Evolutionary conservation across 1,284 basidiomycete species (phyloP), one percentile per base, ranked within the genome.

Genomic region (Ganoderma leucocontextum): DNA sequence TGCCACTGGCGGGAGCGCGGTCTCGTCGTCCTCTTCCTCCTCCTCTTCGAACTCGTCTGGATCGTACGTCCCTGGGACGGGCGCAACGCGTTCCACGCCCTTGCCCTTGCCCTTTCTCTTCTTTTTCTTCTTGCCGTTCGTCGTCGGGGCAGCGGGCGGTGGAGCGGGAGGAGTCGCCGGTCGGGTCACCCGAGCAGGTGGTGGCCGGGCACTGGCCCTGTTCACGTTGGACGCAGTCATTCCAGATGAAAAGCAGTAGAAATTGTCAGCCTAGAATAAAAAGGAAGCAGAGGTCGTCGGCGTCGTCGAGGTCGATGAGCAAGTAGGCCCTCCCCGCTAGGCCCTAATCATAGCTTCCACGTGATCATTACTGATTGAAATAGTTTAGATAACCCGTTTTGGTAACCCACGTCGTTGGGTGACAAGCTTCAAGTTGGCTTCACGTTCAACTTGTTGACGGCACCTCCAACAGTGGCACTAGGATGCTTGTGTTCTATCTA

Each of bases 31-130:
- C 29, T 79, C 76, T 13, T 77, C 76, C 12, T 75, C 75, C 10
- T 79, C 73, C 39, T 73, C 73, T 39, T 73, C 68, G 52, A 70
- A 65, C 52, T 70, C 72, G 13, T 65, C 57, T 49, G 70, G 71
- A 25, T 60, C 58, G 58, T 60, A 60, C n/a, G 38, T 13, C 13
- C 58, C 58, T 19, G 58, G 58, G 0, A 60, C 58, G n/a, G 73
- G 60, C 2, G 60, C 61, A 33, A 29, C 66, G 29, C 66, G 73
- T 41, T 74, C 75, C 8, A 76, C 72, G 39, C 78, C 81, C 73
- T 86, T 86, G 4, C 79, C 80, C 70, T 83, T 84, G 70, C 80
- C 82, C 78, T 84, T 86, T 78, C 84, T 85, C 74, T 83, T 83
- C 80, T 81, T 84, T 79, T 81, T 85, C 72, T 74, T 76, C 75